Evolutionary conservation across 148 eudicot species (phyloP).

Genomic region (Persicaria maculosa): DNA sequence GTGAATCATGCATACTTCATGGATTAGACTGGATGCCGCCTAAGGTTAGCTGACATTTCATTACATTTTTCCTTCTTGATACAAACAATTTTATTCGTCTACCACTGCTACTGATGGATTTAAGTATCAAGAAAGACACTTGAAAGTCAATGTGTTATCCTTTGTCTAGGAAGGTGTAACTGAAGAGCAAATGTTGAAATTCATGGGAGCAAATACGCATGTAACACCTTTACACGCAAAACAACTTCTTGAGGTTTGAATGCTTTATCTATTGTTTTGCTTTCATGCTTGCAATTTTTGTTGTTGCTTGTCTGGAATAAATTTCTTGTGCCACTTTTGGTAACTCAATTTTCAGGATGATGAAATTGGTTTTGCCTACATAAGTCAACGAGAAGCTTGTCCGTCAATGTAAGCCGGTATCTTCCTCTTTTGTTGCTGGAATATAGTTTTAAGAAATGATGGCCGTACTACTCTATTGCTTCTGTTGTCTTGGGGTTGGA

Average conservation of each 20-base stretch:
- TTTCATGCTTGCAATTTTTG: neutral
- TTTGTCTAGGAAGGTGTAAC: constrained; percentile 77
- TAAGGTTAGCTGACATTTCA: constrained; percentile 40
- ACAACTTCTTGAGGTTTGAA: constrained; percentile 70
- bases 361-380: constrained; percentile 74
- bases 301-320: neutral
- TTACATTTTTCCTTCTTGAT: neutral
- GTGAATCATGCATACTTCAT: constrained; percentile 93
- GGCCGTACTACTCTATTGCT: neutral
- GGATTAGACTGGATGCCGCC: constrained; percentile 99
- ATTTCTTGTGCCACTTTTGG: constrained; percentile 3
- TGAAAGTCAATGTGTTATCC: neutral
- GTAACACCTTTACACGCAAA: constrained; percentile 76
- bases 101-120: neutral
- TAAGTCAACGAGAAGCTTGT: constrained; percentile 85
- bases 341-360: constrained; percentile 52
- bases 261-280: constrained; percentile 12
- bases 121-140: neutral
- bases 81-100: neutral
- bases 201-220: constrained; percentile 82
- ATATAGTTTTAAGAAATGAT: neutral
- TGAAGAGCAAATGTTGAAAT: constrained; percentile 94
- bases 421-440: neutral
- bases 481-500: no score
- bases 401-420: constrained; percentile 59